Evolutionary conservation across 176 grass and related monocot genomes (phyloP).

Genomic region (Oryza longistaminata): DNA sequence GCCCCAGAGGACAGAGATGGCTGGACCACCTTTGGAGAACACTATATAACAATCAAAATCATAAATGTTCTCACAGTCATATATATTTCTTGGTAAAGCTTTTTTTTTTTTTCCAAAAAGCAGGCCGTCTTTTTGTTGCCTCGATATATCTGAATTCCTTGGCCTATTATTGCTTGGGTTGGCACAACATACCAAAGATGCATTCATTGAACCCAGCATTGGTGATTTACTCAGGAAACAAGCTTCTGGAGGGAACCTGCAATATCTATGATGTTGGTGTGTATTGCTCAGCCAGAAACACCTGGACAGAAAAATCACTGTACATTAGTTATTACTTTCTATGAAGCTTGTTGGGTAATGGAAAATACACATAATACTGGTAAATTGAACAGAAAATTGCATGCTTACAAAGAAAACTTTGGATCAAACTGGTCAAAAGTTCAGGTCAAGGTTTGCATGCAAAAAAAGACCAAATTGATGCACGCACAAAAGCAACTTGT

Average conservation of each 20-base stretch:
- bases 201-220: conserved; percentile 36
- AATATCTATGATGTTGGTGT: conserved; percentile 37
- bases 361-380: not conserved
- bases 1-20: conserved; percentile 36
- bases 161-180: conserved; percentile 52
- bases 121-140: conserved; percentile 30
- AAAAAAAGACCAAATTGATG: conserved; percentile 3
- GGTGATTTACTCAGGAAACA: conserved; percentile 45
- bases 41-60: conserved; percentile 62
- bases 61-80: conserved; percentile 56
- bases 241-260: conserved; percentile 32
- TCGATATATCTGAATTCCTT: conserved; percentile 26
- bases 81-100: conserved; percentile 64
- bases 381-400: not conserved
- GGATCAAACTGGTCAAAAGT: not conserved
- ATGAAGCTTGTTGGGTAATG: conserved; percentile 16
- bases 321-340: conserved; percentile 38
- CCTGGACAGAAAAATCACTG: conserved; percentile 43
- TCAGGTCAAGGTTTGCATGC: not conserved
- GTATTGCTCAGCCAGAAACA: conserved; percentile 44
- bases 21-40: conserved; percentile 66
- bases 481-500: not conserved
- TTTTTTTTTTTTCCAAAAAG: conserved; percentile 42
- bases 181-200: conserved; percentile 49
- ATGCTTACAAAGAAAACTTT: not conserved